Percentiles rank a stretch among this genome's conserved stretches.
These are phyloP conservation scores for Pichia thaimueangensis DNA, from an alignment of 805 yeast species.

Conservation along the genomic window DNA sequence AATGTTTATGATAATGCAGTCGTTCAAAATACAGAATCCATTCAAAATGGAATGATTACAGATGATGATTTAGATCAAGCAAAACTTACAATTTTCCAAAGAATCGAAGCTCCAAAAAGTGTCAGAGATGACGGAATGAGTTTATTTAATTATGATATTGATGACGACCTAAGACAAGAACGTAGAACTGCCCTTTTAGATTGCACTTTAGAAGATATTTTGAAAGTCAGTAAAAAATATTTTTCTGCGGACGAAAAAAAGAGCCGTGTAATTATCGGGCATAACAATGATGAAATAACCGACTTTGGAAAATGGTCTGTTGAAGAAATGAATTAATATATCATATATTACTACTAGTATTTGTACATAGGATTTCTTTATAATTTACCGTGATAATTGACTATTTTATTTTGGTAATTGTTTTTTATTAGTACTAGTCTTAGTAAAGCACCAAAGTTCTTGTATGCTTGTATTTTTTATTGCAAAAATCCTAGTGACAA, in stretches of 20 bases:
- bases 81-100: constrained; percentile 84
- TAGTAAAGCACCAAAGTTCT: too few species aligned
- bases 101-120: constrained; percentile 83
- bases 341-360: too few species aligned
- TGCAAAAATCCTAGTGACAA: too few species aligned
- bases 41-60: constrained; percentile 24
- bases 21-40: constrained; percentile 33
- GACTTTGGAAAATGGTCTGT: constrained; percentile 7
- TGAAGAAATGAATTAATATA: constrained; percentile 6
- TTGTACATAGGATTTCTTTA: not conserved
- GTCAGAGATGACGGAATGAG: constrained; percentile 71
- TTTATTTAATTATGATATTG: constrained; percentile 60
- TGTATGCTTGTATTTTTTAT: too few species aligned
- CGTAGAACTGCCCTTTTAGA: constrained; percentile 72
- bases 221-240: constrained; percentile 62
- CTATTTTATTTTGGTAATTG: too few species aligned
- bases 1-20: constrained; percentile 51
- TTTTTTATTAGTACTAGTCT: too few species aligned
- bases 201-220: constrained; percentile 56
- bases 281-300: constrained; percentile 6
- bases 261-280: constrained; percentile 20
- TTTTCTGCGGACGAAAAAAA: constrained; percentile 25
- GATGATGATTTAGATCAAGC: constrained; percentile 77
- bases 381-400: too few species aligned
- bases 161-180: constrained; percentile 71